These are phyloP conservation scores for Lepiota brunneoincarnata DNA, from an alignment of 768 basidiomycete species.

Conservation along the genomic window DNA sequence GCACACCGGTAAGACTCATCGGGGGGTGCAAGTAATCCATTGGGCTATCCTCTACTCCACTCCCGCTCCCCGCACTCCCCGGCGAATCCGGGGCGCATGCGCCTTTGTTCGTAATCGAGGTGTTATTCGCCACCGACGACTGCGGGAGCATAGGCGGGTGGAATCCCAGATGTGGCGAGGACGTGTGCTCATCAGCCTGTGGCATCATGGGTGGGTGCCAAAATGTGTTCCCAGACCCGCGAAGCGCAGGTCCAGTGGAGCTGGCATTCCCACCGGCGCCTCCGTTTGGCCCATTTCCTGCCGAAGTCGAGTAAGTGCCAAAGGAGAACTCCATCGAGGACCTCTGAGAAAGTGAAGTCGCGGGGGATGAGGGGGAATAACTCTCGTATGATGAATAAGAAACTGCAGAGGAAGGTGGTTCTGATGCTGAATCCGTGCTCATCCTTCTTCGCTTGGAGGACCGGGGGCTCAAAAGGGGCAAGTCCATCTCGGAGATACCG, in stretches of 20 bases:
- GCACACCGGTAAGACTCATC: constrained; percentile 31
- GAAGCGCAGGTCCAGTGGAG: constrained; percentile 40
- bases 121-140: constrained; percentile 4
- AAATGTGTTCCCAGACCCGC: constrained; percentile 60
- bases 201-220: constrained; percentile 81
- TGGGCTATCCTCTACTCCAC: constrained; percentile 48
- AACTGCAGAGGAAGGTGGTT: constrained; percentile 60
- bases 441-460: constrained; percentile 68
- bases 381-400: constrained; percentile 65
- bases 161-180: constrained; percentile 50
- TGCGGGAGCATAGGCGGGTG: constrained; percentile 47
- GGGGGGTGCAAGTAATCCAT: constrained; percentile 75
- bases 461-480: constrained; percentile 42
- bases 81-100: neutral
- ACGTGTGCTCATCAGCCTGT: constrained; percentile 34
- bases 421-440: constrained; percentile 56
- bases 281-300: constrained; percentile 22
- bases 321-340: constrained; percentile 72
- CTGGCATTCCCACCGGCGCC: neutral
- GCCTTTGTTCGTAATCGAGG: neutral
- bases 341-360: constrained; percentile 54
- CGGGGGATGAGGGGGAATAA: constrained; percentile 56
- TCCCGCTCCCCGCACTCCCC: constrained; percentile 5
- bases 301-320: constrained; percentile 42
- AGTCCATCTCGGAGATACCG: constrained; percentile 31